phyloP scores from a whole-genome alignment of 768 basidiomycete species.

The Naganishia randhawae region DNA sequence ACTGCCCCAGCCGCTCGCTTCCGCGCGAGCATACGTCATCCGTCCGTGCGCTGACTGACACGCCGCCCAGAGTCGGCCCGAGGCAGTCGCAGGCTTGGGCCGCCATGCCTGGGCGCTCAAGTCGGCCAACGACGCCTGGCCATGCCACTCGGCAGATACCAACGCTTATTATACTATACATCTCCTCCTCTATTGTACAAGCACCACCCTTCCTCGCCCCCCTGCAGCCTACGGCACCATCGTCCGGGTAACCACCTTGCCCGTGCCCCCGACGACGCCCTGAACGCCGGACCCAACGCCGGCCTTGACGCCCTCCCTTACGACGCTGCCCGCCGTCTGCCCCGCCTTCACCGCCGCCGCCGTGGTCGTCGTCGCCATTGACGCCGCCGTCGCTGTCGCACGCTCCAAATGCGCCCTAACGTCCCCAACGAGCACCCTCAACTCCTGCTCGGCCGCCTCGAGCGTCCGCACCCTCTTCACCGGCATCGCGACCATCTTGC shows the following conservation, averaged over 20 bases:
- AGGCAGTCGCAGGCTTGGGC: too few relatives aligned
- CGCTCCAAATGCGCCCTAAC: slow-evolving; percentile 11
- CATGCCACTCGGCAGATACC: too few relatives aligned
- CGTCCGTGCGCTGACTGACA: too few relatives aligned
- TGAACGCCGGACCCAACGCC: not conserved
- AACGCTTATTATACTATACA: too few relatives aligned
- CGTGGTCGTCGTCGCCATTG: not conserved
- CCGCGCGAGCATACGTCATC: too few relatives aligned
- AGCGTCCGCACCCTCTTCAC: not conserved
- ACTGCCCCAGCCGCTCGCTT: too few relatives aligned
- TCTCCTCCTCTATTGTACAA: too few relatives aligned
- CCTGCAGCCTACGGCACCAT: too few relatives aligned
- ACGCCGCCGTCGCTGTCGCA: not conserved
- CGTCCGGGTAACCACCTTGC: not conserved
- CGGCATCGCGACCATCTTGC: not conserved
- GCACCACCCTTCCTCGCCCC: too few relatives aligned
- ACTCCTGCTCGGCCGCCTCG: slow-evolving; percentile 3
- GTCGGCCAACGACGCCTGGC: too few relatives aligned
- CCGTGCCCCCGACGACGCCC: slow-evolving; percentile 5
- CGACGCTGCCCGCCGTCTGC: slow-evolving; percentile 3
- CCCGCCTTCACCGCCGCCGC: not conserved
- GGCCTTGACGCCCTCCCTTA: not conserved
- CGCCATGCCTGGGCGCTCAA: too few relatives aligned
- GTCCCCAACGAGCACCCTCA: slow-evolving; percentile 7
- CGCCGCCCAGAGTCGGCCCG: too few relatives aligned